Base-by-base conservation (phyloP, 148 eudicot species). In the Agrostemma githago region DNA sequence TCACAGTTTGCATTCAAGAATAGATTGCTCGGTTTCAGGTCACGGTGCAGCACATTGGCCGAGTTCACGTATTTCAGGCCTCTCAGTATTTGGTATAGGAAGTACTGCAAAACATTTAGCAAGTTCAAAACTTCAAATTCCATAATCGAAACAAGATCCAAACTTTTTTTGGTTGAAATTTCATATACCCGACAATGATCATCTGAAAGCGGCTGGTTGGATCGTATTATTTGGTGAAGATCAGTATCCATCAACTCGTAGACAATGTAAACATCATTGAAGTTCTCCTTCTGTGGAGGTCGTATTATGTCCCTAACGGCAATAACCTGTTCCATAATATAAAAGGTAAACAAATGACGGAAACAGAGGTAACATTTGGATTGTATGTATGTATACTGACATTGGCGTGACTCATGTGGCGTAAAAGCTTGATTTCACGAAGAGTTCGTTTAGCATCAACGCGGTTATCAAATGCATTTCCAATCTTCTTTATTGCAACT, bases 51-150 rank as follows among this genome's bases (percentile, higher is more conserved):
- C 81, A 92, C 97, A 72, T 81, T 80, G 63, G 91, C 97, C 34
- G 97, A 92, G 81, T 92, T 96, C 46, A 92, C 83, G 69, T 92
- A 92, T 78, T 88, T 92, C 78, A 92, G 81, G 62, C 97, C 97
- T 60, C 97, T 82, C 60, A 92, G 78, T 78, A 92, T 74, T 79
- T 92, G 97, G 69, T 92, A 92, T 14, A 92, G 88, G 77, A 92
- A 87, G 75, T 85, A 92, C 97, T 92, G 92, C 87, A 83, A 63
- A 56, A 11, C 66, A 77, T 71, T 17, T 6, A 77, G 70, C 12
- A 37, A 68, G 2, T 17, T 11, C 42, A 46, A 66, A 40, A 54
- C 54, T 38, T 8, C 19, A 43, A 51, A n/a, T 69, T 26, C 11
- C 53, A 48, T 16, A 21, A 41, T 20, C 20, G 39, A 15, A 40